Conservation (phyloP, 805 yeast species). For the Priceomyces medius region DNA sequence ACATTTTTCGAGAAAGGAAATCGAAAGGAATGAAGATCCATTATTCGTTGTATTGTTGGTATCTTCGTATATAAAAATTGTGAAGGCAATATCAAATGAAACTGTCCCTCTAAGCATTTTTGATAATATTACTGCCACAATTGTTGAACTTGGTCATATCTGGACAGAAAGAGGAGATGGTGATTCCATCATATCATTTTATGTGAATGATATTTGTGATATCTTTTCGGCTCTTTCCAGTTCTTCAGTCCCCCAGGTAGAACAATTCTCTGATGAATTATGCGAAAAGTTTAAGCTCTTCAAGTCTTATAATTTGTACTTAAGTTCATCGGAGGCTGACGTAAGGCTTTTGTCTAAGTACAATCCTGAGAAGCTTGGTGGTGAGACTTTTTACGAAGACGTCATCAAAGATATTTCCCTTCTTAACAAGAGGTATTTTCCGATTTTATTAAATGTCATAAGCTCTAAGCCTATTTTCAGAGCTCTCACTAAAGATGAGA, state of each 20-base stretch:
- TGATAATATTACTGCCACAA: constrained; percentile 7
- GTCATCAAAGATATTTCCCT: constrained; percentile 14
- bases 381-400: constrained; percentile 12
- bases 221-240: constrained; percentile 21
- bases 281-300: constrained; percentile 12
- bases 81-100: constrained; percentile 10
- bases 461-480: constrained; percentile 16
- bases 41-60: constrained; percentile 24
- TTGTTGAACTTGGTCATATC: constrained; percentile 7
- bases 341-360: constrained; percentile 19
- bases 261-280: constrained; percentile 9
- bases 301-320: constrained; percentile 20
- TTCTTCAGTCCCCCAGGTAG: constrained; percentile 3
- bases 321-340: constrained; percentile 15
- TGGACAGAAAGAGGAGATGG: constrained; percentile 11
- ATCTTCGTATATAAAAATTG: constrained; percentile 23
- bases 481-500: constrained; percentile 9
- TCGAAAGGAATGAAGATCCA: constrained; percentile 23
- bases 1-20: constrained; percentile 11
- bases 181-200: constrained; percentile 10
- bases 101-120: constrained; percentile 1
- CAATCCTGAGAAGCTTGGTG: constrained; percentile 15
- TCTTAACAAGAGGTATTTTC: constrained; percentile 21
- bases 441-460: constrained; percentile 25
- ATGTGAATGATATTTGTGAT: constrained; percentile 18